Percentiles rank a stretch among this genome's conserved stretches.
phyloP scores from a whole-genome alignment of 768 basidiomycete species.

The Kwoniella pini region DNA sequence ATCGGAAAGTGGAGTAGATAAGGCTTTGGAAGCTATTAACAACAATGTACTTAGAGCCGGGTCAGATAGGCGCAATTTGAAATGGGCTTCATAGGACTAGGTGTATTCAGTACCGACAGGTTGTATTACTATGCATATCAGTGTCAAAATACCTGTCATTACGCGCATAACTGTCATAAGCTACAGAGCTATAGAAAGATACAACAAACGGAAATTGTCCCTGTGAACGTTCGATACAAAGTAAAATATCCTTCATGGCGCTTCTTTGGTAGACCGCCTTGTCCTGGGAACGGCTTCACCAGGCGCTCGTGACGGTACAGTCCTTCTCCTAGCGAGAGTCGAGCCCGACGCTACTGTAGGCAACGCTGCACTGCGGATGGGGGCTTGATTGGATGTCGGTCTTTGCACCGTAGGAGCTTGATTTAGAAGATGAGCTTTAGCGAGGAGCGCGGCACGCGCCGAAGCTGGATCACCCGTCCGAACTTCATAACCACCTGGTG shows the following conservation, averaged over 20 bases:
- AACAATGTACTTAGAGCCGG: slow-evolving; percentile 59
- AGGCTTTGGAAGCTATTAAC: slow-evolving; percentile 62
- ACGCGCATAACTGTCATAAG: neutral
- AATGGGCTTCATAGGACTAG: slow-evolving; percentile 21
- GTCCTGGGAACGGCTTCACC: slow-evolving; percentile 5
- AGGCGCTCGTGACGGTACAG: slow-evolving; percentile 17
- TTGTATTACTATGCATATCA: slow-evolving; percentile 3
- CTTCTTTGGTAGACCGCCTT: slow-evolving; percentile 20
- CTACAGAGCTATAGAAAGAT: neutral
- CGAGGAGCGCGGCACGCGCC: slow-evolving; percentile 21
- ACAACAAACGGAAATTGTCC: slow-evolving; percentile 7
- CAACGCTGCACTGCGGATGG: neutral
- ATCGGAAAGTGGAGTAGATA: slow-evolving; percentile 61
- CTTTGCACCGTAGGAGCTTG: too few species aligned
- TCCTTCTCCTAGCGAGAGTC: slow-evolving; percentile 19
- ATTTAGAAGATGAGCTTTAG: slow-evolving; percentile 5
- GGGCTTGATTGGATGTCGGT: too few species aligned
- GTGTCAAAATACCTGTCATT: neutral
- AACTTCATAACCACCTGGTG: slow-evolving; percentile 41
- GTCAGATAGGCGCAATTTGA: slow-evolving; percentile 24
- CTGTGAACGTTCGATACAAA: neutral
- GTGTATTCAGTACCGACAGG: neutral
- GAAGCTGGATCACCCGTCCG: slow-evolving; percentile 25
- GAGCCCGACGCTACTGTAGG: neutral
- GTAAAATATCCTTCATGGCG: slow-evolving; percentile 10